phyloP scores from a whole-genome alignment of 2,329 filamentous ascomycete species.

The Talaromyces piceae region DNA sequence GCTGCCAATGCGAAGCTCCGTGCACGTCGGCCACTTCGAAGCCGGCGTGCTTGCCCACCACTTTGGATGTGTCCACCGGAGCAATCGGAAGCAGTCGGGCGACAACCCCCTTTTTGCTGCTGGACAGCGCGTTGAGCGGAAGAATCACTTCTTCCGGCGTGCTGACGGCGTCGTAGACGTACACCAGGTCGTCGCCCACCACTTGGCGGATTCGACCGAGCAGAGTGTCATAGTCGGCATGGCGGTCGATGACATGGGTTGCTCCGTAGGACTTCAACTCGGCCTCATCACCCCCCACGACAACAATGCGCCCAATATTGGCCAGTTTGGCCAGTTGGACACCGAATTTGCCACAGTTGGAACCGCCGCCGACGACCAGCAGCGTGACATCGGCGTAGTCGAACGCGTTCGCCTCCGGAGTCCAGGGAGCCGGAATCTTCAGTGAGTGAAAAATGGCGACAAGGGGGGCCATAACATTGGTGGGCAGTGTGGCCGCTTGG shows the following conservation, averaged over 20 bases:
- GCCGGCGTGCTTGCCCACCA: slow-evolving; percentile 25
- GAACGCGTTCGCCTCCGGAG: slow-evolving; percentile 10
- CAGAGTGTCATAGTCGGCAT: slow-evolving; percentile 24
- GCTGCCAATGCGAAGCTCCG: slow-evolving; percentile 20
- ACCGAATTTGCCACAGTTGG: slow-evolving; percentile 18
- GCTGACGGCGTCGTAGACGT: slow-evolving; percentile 32
- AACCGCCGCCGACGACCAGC: slow-evolving; percentile 20
- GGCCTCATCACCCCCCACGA: slow-evolving; percentile 24
- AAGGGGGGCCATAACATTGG: slow-evolving; percentile 28
- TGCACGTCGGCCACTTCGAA: slow-evolving; percentile 23
- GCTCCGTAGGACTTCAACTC: slow-evolving; percentile 31
- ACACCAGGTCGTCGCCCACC: slow-evolving; percentile 34
- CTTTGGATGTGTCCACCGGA: slow-evolving; percentile 20
- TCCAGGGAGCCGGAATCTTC: slow-evolving; percentile 13
- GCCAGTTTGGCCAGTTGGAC: slow-evolving; percentile 21
- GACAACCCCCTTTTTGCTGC: slow-evolving; percentile 27
- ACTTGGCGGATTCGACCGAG: slow-evolving; percentile 25
- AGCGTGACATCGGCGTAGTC: slow-evolving; percentile 12
- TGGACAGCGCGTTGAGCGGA: slow-evolving; percentile 29
- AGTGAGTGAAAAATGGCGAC: slow-evolving; percentile 27
- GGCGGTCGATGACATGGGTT: slow-evolving; percentile 37
- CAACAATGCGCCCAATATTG: slow-evolving; percentile 34
- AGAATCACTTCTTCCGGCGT: slow-evolving; percentile 19
- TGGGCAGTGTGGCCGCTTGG: slow-evolving; percentile 31
- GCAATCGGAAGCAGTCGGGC: slow-evolving; percentile 15